These are phyloP conservation scores for Apium graveolens DNA, from an alignment of 129 eudicot genomes.

Conservation along the genomic window DNA sequence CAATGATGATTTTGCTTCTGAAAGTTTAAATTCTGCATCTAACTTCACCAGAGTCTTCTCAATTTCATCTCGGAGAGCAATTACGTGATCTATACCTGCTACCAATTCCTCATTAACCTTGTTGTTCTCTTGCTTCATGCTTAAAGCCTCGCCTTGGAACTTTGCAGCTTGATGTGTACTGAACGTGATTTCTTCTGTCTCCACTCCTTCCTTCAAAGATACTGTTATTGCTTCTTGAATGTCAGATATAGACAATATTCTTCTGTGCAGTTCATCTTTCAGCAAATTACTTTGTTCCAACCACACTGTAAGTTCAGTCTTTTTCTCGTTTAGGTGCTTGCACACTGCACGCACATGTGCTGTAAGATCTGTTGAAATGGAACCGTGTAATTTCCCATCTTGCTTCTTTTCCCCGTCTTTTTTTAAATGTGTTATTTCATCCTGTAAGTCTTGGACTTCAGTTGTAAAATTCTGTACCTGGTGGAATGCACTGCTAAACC, in stretches of 20 bases:
- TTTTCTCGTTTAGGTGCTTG: constrained; percentile 57
- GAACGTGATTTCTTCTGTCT: constrained; percentile 55
- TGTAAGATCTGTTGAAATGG: constrained; percentile 21
- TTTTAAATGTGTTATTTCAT: constrained; percentile 31
- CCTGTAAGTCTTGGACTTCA: constrained; percentile 43
- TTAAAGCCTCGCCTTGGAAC: constrained; percentile 71
- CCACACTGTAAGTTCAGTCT: constrained; percentile 56
- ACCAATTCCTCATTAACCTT: constrained; percentile 67
- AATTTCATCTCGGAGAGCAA: constrained; percentile 36
- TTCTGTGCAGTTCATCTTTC: constrained; percentile 54
- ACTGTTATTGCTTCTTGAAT: constrained; percentile 52
- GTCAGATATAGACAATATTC: constrained; percentile 36
- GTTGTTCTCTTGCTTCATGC: constrained; percentile 89
- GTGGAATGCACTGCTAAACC: constrained; percentile 51
- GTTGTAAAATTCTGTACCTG: constrained; percentile 59
- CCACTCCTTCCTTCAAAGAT: constrained; percentile 66
- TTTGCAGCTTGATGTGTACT: constrained; percentile 78
- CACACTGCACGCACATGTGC: constrained; percentile 53
- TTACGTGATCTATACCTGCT: constrained; percentile 57
- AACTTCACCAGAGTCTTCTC: constrained; percentile 51
- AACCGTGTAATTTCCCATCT: constrained; percentile 31
- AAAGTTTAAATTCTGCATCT: constrained; percentile 42
- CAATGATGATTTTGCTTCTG: constrained; percentile 9
- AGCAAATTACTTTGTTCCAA: constrained; percentile 43
- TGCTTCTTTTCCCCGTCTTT: constrained; percentile 27